phyloP scores from a whole-genome alignment of 2,329 filamentous ascomycete genomes.

The Bipolaris gigantea region DNA sequence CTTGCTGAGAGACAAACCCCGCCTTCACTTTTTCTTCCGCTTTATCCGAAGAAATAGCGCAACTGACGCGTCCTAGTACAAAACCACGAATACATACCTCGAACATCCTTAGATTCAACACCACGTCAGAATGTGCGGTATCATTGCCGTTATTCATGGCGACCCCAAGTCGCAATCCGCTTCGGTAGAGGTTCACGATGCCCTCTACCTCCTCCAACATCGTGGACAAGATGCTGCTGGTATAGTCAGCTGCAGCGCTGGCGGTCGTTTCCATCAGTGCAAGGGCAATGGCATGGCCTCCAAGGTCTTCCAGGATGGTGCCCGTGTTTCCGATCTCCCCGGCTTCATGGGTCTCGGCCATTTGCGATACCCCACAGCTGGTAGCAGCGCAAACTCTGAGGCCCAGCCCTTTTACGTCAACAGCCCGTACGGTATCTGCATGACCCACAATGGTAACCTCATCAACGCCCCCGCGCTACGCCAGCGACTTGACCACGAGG shows the following conservation, averaged over 20 bases:
- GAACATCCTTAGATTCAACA: background rate
- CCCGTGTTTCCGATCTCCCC: conserved; percentile 71
- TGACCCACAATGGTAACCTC: conserved; percentile 86
- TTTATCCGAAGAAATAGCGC: conserved; percentile 15
- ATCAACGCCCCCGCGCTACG: conserved; percentile 75
- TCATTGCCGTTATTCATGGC: conserved; percentile 54
- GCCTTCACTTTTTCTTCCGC: conserved; percentile 20
- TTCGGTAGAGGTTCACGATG: conserved; percentile 51
- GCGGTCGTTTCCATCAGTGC: conserved; percentile 82
- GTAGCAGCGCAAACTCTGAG: conserved; percentile 80
- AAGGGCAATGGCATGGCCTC: conserved; percentile 89
- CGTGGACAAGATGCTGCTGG: conserved; percentile 87
- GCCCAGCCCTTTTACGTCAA: conserved; percentile 95
- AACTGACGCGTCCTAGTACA: conserved; percentile 28
- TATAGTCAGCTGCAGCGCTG: conserved; percentile 73
- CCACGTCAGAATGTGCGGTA: conserved; percentile 52
- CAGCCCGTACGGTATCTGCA: conserved; percentile 76
- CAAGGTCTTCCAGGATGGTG: conserved; percentile 81
- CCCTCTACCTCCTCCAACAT: conserved; percentile 50
- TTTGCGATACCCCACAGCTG: conserved; percentile 85
- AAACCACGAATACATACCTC: background rate
- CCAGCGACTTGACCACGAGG: conserved; percentile 72
- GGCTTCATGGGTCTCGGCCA: conserved; percentile 88
- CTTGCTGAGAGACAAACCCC: conserved; percentile 36
- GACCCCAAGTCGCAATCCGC: conserved; percentile 45